Percentiles rank a stretch among this genome's conserved stretches.
Conservation (phyloP, 441 rosid species). For the California macrophylla region DNA sequence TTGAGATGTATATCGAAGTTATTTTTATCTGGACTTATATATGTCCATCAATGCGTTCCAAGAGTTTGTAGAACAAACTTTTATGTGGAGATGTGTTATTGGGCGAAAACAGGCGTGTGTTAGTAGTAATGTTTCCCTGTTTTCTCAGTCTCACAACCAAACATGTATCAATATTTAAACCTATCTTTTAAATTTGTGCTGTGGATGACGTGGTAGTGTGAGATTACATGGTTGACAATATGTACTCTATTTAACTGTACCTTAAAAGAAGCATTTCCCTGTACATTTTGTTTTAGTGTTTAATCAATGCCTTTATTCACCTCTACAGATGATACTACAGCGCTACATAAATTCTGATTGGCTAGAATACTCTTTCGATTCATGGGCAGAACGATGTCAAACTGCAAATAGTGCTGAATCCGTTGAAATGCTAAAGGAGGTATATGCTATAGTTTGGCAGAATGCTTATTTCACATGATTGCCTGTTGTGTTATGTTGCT, state of each 20-base stretch:
- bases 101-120: too few species aligned
- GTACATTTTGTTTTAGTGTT: background rate
- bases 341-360: slow-evolving; percentile 56
- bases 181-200: background rate
- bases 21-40: too few species aligned
- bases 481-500: background rate
- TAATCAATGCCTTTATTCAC: slow-evolving; percentile 19
- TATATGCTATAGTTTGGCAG: slow-evolving; percentile 17
- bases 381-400: slow-evolving; percentile 66
- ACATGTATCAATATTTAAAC: too few species aligned
- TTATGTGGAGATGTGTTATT: too few species aligned
- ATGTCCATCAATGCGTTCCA: too few species aligned
- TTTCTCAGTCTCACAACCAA: too few species aligned
- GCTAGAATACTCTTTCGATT: slow-evolving; percentile 43
- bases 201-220: background rate
- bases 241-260: background rate
- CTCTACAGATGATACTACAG: slow-evolving; percentile 68
- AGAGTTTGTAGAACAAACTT: too few species aligned
- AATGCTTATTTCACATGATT: background rate
- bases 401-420: slow-evolving; percentile 71
- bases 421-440: slow-evolving; percentile 81
- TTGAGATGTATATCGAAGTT: too few species aligned
- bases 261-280: background rate
- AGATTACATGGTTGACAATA: background rate
- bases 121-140: too few species aligned